These are phyloP conservation scores for Bipolaris zeicola DNA, from an alignment of 2,329 filamentous ascomycete species.

Conservation along the genomic window DNA sequence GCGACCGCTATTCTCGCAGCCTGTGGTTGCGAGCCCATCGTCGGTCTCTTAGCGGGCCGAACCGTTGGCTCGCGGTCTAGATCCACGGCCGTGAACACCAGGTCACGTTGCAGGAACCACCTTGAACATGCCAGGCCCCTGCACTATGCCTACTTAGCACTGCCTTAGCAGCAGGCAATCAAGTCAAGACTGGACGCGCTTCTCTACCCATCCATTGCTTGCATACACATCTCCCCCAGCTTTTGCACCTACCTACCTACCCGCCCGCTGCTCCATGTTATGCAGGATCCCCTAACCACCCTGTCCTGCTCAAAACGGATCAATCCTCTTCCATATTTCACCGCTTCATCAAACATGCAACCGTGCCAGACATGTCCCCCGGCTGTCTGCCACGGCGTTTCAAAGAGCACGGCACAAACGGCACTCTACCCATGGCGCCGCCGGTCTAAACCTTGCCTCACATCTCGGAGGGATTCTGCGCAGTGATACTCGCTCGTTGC, in stretches of 20 bases:
- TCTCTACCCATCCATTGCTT: neutral
- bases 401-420: neutral
- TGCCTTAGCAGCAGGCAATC: neutral
- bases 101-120: neutral
- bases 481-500: neutral
- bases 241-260: too few species aligned
- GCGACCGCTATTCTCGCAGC: conserved; percentile 11
- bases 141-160: neutral
- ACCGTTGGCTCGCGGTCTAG: conserved; percentile 15
- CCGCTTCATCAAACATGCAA: neutral
- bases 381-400: neutral
- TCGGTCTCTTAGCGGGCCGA: conserved; percentile 12
- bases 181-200: neutral
- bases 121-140: neutral
- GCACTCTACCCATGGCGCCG: neutral
- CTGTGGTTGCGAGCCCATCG: conserved; percentile 6
- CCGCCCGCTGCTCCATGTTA: too few species aligned
- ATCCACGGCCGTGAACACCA: conserved; percentile 6
- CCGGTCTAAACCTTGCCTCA: conserved; percentile 3
- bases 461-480: neutral
- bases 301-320: too few species aligned
- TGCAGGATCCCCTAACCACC: too few species aligned
- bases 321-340: neutral
- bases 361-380: neutral
- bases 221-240: neutral